phyloP scores from a whole-genome alignment of 139 green algal species.

The Chlorella sorokiniana region DNA sequence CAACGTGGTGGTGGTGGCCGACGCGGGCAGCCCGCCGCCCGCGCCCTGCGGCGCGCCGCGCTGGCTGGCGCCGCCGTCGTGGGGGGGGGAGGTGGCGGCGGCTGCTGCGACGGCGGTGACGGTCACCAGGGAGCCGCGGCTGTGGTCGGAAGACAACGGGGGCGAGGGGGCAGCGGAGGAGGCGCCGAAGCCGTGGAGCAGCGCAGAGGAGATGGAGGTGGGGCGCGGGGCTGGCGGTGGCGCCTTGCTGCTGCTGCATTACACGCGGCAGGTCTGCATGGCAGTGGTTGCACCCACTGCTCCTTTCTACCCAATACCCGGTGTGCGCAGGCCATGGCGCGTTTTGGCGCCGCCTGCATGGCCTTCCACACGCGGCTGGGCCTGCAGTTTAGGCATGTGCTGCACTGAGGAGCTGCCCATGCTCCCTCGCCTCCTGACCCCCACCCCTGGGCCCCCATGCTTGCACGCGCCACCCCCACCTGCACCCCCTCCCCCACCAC shows the following conservation, averaged over 20 bases:
- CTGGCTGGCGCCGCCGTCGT: background rate
- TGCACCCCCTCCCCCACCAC: too few species aligned
- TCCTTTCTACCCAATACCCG: background rate
- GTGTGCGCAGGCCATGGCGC: background rate
- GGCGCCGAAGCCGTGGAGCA: background rate
- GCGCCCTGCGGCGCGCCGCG: background rate
- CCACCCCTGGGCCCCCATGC: background rate
- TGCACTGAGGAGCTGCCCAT: background rate
- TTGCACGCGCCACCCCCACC: too few species aligned
- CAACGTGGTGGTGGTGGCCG: constrained; percentile 57
- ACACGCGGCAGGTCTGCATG: too few species aligned
- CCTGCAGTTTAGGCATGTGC: constrained; percentile 11
- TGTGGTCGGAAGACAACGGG: background rate
- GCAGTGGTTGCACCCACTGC: background rate
- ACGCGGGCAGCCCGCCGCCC: constrained; percentile 1
- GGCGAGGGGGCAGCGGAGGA: background rate
- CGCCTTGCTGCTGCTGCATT: too few species aligned
- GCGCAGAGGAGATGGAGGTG: constrained; percentile 15
- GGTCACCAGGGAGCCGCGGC: constrained; percentile 5
- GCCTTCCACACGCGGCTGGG: constrained; percentile 27
- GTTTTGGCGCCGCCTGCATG: constrained; percentile 18
- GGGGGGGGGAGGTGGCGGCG: background rate
- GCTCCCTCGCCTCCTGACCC: background rate
- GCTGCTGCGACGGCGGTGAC: background rate
- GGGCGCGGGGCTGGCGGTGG: too few species aligned